phyloP scores from a whole-genome alignment of 306 rosid species.

The Acacia confusa region DNA sequence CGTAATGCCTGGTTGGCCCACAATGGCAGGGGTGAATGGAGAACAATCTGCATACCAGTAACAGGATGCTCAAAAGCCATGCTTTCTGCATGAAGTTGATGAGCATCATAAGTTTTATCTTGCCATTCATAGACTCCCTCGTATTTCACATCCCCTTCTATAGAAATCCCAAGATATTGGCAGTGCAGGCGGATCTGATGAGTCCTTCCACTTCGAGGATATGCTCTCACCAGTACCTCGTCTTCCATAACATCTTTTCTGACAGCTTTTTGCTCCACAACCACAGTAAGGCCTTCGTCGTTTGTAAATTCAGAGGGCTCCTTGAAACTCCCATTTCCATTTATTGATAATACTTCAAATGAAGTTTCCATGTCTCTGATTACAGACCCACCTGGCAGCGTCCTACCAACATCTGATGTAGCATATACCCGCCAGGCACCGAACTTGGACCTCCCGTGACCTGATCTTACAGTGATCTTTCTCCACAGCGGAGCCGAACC shows the following conservation, averaged over 20 bases:
- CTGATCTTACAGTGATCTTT: slow-evolving; percentile 60
- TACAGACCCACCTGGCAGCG: slow-evolving; percentile 77
- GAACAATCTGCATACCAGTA: slow-evolving; percentile 47
- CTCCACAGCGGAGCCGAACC: slow-evolving; percentile 68
- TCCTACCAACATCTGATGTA: slow-evolving; percentile 69
- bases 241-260: slow-evolving; percentile 37
- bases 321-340: slow-evolving; percentile 48
- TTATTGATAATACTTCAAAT: slow-evolving; percentile 58
- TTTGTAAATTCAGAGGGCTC: slow-evolving; percentile 40
- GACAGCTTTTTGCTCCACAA: slow-evolving; percentile 57
- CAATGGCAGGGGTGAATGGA: slow-evolving; percentile 65
- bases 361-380: slow-evolving; percentile 86
- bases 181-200: slow-evolving; percentile 95
- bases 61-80: slow-evolving; percentile 73
- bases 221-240: slow-evolving; percentile 72
- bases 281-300: slow-evolving; percentile 36
- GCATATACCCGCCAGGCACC: slow-evolving; percentile 89
- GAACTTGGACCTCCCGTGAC: slow-evolving; percentile 89
- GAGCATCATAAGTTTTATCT: slow-evolving; percentile 48
- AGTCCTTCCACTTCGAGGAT: slow-evolving; percentile 83
- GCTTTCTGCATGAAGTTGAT: slow-evolving; percentile 92
- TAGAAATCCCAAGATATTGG: slow-evolving; percentile 85
- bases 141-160: slow-evolving; percentile 89
- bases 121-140: slow-evolving; percentile 80
- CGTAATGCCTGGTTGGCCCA: slow-evolving; percentile 61